These are phyloP conservation scores for Vitis riparia DNA, from an alignment of 164 flowering plant species.

Conservation along the genomic window DNA sequence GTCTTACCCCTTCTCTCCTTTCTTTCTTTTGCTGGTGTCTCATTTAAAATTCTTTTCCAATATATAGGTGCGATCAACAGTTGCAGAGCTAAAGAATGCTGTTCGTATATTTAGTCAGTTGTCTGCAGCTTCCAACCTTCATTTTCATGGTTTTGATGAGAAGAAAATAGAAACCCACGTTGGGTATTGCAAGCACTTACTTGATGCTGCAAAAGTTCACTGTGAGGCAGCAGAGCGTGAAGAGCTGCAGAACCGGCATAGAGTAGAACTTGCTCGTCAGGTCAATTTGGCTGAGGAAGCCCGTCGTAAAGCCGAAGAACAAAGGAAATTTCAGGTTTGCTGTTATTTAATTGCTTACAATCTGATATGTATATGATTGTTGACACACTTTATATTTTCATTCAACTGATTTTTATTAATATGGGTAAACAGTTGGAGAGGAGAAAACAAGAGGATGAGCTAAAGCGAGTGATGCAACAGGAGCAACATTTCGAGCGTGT, in stretches of 20 bases:
- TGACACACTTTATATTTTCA: too few species aligned
- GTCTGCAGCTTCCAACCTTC: conserved; percentile 80
- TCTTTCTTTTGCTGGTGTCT: too few species aligned
- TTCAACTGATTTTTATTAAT: background rate
- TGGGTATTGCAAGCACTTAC: conserved; percentile 88
- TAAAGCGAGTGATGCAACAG: conserved; percentile 74
- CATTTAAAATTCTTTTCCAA: background rate
- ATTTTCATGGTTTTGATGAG: conserved; percentile 93
- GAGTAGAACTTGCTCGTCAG: conserved; percentile 84
- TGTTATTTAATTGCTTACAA: background rate
- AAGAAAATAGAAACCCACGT: conserved; percentile 96
- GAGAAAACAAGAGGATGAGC: conserved; percentile 93
- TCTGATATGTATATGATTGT: background rate
- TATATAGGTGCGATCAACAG: conserved; percentile 76
- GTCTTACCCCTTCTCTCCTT: too few species aligned
- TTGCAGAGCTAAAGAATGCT: conserved; percentile 90
- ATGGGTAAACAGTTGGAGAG: conserved; percentile 63
- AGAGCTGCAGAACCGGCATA: conserved; percentile 79
- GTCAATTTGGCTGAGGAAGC: conserved; percentile 87
- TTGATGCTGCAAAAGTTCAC: conserved; percentile 88
- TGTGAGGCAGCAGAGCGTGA: conserved; percentile 93
- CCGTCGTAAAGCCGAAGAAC: conserved; percentile 91
- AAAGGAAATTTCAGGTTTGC: conserved; percentile 75
- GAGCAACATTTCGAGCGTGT: conserved; percentile 81
- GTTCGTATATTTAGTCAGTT: conserved; percentile 85